Evolutionary conservation across 1,139 yeast genomes (phyloP).

Genomic region (Citeromyces hawaiiensis): DNA sequence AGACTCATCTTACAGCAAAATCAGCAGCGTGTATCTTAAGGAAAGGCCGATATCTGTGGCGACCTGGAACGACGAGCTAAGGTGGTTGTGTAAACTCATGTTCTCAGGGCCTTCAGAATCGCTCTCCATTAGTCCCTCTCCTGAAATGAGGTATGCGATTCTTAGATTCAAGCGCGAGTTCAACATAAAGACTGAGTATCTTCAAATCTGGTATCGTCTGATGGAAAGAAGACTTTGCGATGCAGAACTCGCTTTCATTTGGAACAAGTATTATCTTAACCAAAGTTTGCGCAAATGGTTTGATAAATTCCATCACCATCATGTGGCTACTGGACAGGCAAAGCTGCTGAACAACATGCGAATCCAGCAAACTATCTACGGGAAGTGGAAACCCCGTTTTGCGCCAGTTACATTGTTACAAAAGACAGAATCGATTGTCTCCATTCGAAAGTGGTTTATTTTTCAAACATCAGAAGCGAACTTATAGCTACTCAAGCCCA

Average conservation of each 20-base stretch:
- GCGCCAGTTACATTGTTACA: background rate
- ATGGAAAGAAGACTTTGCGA: conserved; percentile 6
- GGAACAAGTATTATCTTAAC: background rate
- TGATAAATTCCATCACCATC: background rate
- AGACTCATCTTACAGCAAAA: conserved; percentile 10
- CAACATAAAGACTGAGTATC: conserved; percentile 8
- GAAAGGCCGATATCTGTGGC: conserved; percentile 5
- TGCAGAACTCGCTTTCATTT: conserved; percentile 5
- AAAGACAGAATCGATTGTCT: background rate
- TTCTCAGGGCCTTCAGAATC: conserved; percentile 8
- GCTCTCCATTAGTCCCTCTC: conserved; percentile 10
- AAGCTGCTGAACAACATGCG: background rate
- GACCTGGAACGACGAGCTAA: conserved; percentile 7
- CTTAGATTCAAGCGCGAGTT: conserved; percentile 8
- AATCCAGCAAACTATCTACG: background rate
- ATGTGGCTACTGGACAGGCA: background rate
- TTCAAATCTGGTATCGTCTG: conserved; percentile 10
- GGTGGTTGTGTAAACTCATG: conserved; percentile 7
- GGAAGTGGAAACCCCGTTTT: background rate
- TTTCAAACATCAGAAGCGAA: too few species aligned
- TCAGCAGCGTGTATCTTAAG: conserved; percentile 7
- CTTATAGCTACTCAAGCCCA: too few species aligned
- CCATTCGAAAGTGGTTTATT: too few species aligned
- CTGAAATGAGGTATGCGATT: conserved; percentile 14
- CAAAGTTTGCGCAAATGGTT: conserved; percentile 2